Evolutionary conservation across 2,329 filamentous ascomycete genomes (phyloP), one percentile per base, ranked within the genome.

Genomic region (Aspergillus sclerotialis): DNA sequence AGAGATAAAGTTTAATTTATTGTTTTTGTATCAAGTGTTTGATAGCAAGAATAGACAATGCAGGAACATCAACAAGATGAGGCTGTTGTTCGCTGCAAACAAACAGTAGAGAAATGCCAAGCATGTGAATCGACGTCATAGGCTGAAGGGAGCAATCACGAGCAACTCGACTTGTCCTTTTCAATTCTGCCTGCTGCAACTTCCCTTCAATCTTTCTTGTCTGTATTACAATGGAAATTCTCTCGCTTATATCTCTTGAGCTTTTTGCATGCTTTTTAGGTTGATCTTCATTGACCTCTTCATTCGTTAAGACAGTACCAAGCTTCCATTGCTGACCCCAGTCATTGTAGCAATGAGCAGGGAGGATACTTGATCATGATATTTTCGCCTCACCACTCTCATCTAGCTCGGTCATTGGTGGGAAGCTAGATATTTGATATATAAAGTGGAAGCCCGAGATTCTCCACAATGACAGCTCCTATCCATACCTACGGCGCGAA

Each of bases 401-500:
- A 6, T 23, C 10, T 23, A 23, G 10, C 10, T 23, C 19, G 6
- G 19, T 23, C 19, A 6, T 28, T 5, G 5, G 9, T 11, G 26
- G 13, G 26, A 2, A 7, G 3, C 13, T n/a, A 28, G 13, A n/a
- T 28, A 10, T 28, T 28, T 12, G 11, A n/a, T 14, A 7, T 28
- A 24, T 10, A 16, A 18, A 32, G 30, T 11, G 4, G 3, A 32
- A 38, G 33, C 10, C 11, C 13, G 10, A 12, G 14, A 34, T 11
- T 26, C 25, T 28, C 29, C 42, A 41, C 35, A 32, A 68, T 67
- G 64, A 50, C 63, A 32, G 58, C 56, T 40, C 51, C 59, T 43
- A 50, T 64, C 30, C 80, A 84, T 56, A 81, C 75, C 9, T 76
- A 75, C 45, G 75, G 75, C 39, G 57, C 72, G 16, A 72, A 69